Evolutionary conservation across 768 basidiomycete genomes (phyloP), one percentile per base, ranked within the genome.

Genomic region (Cystobasidium onofrii): DNA sequence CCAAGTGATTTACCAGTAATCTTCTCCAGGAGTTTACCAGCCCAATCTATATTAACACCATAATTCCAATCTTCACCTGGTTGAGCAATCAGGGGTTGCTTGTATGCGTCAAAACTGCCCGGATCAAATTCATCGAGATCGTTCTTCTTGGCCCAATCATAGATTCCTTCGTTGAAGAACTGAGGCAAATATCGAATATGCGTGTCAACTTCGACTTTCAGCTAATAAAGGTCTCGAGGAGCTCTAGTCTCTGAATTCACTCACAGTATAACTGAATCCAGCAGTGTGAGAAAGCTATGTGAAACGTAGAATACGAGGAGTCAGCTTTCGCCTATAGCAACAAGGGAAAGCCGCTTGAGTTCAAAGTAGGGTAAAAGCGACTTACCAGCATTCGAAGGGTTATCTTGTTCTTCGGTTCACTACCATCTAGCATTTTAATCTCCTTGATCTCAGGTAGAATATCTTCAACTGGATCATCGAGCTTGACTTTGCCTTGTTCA

Each of bases 391-490:
- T 73, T 4, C 74, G 71, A 29, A 75, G 27, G 4, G 74, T 75
- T 50, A 75, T 75, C 74, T 75, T 73, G 33, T 36, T 73, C 52
- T 75, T 75, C 3, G 72, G 50, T 23, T 27, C 20, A n/a, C 34
- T 62, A 10, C 74, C 74, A 31, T 73, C 57, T 29, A 73, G 3
- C 36, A 75, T 54, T 23, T 43, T 13, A n/a, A 63, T 20, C 20
- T 75, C 15, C 23, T 54, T 64, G 23, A 75, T 61, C 33, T 73
- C 74, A 15, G 74, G 74, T 13, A 73, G 27, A 9, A 54, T 17
- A 29, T 50, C 63, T 31, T 75, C 73, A 1, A 73, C 74, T 62
- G 74, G 72, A 33, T 75, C 74, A 34, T 75, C 74, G 23, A 75
- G 61, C 4, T 73, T 74, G 73, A 75, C 41, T 43, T 41, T 50